Conservation (phyloP, 176 grass and related monocot genomes). For the Hsuehochloa calcarea region DNA sequence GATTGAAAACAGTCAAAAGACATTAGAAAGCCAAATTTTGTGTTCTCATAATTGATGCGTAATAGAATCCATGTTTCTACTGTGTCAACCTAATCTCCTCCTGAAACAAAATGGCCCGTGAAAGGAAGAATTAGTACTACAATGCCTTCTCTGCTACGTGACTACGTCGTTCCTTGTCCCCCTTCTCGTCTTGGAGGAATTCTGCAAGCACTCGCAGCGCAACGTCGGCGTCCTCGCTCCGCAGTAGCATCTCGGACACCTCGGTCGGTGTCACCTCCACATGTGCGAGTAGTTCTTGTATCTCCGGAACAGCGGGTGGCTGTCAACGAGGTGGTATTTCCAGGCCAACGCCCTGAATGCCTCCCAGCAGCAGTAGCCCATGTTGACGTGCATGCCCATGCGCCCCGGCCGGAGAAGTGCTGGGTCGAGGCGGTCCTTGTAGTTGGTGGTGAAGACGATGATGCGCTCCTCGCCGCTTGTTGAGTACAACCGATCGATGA, state of each 20-base stretch:
- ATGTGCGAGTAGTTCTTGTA: not conserved
- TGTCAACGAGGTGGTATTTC: conserved; percentile 39
- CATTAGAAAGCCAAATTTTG: not conserved
- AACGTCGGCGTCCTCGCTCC: conserved; percentile 14
- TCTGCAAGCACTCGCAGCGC: not conserved
- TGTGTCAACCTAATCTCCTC: conserved; percentile 38
- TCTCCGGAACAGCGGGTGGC: conserved; percentile 22
- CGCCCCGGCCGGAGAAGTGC: conserved; percentile 65
- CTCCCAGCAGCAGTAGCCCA: conserved; percentile 47
- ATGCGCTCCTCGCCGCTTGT: conserved; percentile 67
- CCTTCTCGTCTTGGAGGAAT: not conserved
- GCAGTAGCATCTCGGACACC: conserved; percentile 32
- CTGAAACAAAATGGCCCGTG: no score
- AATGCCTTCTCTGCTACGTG: no score
- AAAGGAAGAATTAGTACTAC: no score
- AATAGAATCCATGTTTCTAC: conserved; percentile 33
- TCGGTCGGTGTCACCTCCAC: conserved; percentile 36
- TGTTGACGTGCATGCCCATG: conserved; percentile 82
- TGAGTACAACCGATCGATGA: conserved; percentile 44
- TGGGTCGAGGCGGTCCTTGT: conserved; percentile 68
- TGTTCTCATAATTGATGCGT: not conserved
- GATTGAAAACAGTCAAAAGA: not conserved
- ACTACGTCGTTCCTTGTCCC: no score
- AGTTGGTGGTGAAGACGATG: conserved; percentile 90
- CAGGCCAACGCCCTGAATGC: conserved; percentile 24